A percentile compares a stretch with the other conserved stretches of the same genome.
These are phyloP conservation scores for Cryptosporidium sp. DNA, from an alignment of 169 alveolate genomes.

Conservation along the genomic window DNA sequence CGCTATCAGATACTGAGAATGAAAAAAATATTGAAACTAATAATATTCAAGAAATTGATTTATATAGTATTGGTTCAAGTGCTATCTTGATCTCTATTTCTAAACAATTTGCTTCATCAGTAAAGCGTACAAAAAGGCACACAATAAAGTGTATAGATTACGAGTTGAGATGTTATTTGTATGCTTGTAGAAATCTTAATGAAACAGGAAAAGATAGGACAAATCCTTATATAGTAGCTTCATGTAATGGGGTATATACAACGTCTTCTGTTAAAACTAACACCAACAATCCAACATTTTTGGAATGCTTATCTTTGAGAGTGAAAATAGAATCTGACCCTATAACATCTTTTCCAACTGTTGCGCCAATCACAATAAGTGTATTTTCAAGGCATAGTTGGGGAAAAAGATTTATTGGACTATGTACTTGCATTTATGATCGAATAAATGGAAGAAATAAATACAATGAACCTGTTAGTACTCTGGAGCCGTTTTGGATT, in stretches of 20 bases:
- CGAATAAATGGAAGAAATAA: conserved; percentile 74
- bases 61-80: conserved; percentile 68
- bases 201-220: conserved; percentile 82
- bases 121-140: conserved; percentile 60
- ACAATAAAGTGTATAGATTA: conserved; percentile 79
- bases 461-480: conserved; percentile 36
- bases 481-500: conserved; percentile 86
- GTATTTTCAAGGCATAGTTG: conserved; percentile 79
- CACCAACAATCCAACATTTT: conserved; percentile 84
- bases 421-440: conserved; percentile 81
- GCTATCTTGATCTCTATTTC: conserved; percentile 50
- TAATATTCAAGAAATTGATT: conserved; percentile 45
- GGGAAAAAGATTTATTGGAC: conserved; percentile 80
- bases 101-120: conserved; percentile 27
- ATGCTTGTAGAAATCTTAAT: conserved; percentile 83
- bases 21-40: conserved; percentile 6
- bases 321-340: conserved; percentile 78
- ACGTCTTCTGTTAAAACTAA: conserved; percentile 80
- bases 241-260: conserved; percentile 84
- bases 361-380: conserved; percentile 79
- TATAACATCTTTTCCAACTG: conserved; percentile 80
- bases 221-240: conserved; percentile 83
- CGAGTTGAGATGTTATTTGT: conserved; percentile 88
- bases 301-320: conserved; percentile 84
- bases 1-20: not conserved